These are phyloP conservation scores for Pycnococcus provasolii DNA, from an alignment of 139 green algal species.

Conservation along the genomic window DNA sequence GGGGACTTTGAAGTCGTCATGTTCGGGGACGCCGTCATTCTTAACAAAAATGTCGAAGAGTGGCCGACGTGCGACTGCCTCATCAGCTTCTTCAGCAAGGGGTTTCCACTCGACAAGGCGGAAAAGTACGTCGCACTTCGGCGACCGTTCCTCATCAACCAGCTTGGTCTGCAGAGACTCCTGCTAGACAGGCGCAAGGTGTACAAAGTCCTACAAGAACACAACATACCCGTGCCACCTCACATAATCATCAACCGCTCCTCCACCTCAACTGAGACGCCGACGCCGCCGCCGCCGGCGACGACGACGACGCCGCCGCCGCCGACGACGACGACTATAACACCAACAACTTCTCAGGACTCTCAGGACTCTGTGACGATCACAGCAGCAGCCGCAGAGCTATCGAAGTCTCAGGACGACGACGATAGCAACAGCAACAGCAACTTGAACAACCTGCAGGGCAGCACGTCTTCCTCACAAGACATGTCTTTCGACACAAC, in stretches of 20 bases:
- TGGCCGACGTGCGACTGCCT: conserved; percentile 82
- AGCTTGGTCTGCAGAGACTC: conserved; percentile 66
- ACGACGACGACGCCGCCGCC: conserved; percentile 17
- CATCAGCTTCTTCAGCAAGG: conserved; percentile 84
- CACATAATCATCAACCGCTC: conserved; percentile 84
- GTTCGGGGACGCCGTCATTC: conserved; percentile 83
- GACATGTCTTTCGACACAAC: too few species aligned
- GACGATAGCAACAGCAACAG: too few species aligned
- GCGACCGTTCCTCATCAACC: conserved; percentile 87
- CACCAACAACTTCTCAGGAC: too few species aligned
- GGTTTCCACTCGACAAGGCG: conserved; percentile 89
- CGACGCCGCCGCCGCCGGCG: neutral
- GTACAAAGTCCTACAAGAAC: conserved; percentile 56
- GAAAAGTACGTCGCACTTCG: conserved; percentile 52
- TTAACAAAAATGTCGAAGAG: conserved; percentile 68
- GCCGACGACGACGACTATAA: neutral
- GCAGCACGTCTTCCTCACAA: too few species aligned
- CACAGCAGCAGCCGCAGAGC: too few species aligned
- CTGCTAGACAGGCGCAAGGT: conserved; percentile 79
- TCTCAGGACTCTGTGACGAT: too few species aligned
- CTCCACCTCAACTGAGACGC: neutral
- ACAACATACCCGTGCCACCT: conserved; percentile 67
- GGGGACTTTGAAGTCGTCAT: conserved; percentile 49
- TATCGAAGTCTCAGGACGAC: too few species aligned
- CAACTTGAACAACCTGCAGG: too few species aligned